Percentiles rank a stretch among this genome's conserved stretches.
Conservation (phyloP, 495 filamentous ascomycete species). For the Penicillium pancosmium region DNA sequence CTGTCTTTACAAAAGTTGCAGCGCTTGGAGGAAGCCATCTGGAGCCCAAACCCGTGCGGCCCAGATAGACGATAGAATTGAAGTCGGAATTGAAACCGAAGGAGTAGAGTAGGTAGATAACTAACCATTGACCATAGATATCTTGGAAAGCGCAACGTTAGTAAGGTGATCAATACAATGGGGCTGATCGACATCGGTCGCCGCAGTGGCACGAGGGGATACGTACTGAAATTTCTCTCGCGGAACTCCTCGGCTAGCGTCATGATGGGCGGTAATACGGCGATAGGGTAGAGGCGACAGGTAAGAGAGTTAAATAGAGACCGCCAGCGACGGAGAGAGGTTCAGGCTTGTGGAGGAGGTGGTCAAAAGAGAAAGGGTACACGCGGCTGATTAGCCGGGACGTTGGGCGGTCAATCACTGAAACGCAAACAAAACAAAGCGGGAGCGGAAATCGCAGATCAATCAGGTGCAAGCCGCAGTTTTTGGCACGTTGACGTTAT, state of each 20-base stretch:
- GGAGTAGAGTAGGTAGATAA: constrained; percentile 17
- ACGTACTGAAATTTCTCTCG: constrained; percentile 97
- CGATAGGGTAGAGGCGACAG: constrained; percentile 8
- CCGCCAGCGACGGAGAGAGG: constrained; percentile 10
- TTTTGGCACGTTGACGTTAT: neutral
- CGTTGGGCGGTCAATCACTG: constrained; percentile 30
- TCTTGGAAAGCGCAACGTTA: constrained; percentile 58
- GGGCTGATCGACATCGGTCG: constrained; percentile 25
- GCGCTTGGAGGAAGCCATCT: neutral
- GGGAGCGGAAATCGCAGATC: constrained; percentile 19
- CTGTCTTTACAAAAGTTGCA: neutral
- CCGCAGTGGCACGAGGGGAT: constrained; percentile 15
- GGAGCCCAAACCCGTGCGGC: neutral
- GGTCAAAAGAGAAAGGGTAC: constrained; percentile 24
- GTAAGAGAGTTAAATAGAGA: constrained; percentile 13
- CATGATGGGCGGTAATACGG: constrained; percentile 39
- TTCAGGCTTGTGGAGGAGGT: constrained; percentile 11
- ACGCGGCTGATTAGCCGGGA: constrained; percentile 28
- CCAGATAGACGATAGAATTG: neutral
- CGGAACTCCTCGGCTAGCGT: constrained; percentile 74
- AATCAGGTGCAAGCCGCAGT: neutral
- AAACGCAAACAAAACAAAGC: constrained; percentile 34
- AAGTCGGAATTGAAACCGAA: neutral
- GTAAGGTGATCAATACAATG: constrained; percentile 22
- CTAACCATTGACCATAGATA: constrained; percentile 99